Percentiles rank a stretch among this genome's conserved stretches.
Conservation (phyloP, 2,329 filamentous ascomycete species). For the Exophiala bonariae region DNA sequence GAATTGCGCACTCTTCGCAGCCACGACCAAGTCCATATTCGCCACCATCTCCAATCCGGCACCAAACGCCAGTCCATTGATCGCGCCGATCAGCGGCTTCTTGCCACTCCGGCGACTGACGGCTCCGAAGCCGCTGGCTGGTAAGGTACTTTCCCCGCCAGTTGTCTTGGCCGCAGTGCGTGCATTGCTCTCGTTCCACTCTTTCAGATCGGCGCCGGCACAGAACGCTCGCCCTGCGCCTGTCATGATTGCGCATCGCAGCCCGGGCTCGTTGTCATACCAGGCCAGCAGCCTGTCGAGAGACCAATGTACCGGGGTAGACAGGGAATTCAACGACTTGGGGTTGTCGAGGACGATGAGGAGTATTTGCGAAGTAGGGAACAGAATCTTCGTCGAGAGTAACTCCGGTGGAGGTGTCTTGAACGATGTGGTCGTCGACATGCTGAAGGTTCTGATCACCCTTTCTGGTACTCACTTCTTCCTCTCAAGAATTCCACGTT, state of each 20-base stretch:
- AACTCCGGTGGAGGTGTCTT: slow-evolving; percentile 33
- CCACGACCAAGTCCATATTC: slow-evolving; percentile 72
- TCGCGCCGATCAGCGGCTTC: slow-evolving; percentile 74
- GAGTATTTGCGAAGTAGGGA: slow-evolving; percentile 46
- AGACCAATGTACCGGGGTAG: slow-evolving; percentile 38
- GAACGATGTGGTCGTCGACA: slow-evolving; percentile 28
- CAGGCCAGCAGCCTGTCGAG: slow-evolving; percentile 43
- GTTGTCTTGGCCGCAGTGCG: slow-evolving; percentile 9
- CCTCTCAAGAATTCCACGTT: no score
- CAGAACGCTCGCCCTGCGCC: slow-evolving; percentile 45
- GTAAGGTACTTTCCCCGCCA: slow-evolving; percentile 20
- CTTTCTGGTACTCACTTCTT: no score
- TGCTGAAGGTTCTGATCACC: background rate
- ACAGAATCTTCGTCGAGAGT: slow-evolving; percentile 36
- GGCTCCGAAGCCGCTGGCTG: slow-evolving; percentile 39
- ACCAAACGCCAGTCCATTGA: slow-evolving; percentile 73
- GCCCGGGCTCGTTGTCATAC: slow-evolving; percentile 43
- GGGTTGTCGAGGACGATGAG: slow-evolving; percentile 48
- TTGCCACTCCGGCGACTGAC: slow-evolving; percentile 60
- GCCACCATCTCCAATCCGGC: slow-evolving; percentile 75
- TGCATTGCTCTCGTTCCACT: slow-evolving; percentile 35
- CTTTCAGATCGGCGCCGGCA: slow-evolving; percentile 46
- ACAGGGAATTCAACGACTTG: slow-evolving; percentile 45
- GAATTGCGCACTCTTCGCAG: slow-evolving; percentile 57
- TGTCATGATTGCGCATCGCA: slow-evolving; percentile 43